Evolutionary conservation across 2,329 filamentous ascomycete genomes (phyloP), one percentile per base, ranked within the genome.

Genomic region (Colletotrichum tamarilloi): DNA sequence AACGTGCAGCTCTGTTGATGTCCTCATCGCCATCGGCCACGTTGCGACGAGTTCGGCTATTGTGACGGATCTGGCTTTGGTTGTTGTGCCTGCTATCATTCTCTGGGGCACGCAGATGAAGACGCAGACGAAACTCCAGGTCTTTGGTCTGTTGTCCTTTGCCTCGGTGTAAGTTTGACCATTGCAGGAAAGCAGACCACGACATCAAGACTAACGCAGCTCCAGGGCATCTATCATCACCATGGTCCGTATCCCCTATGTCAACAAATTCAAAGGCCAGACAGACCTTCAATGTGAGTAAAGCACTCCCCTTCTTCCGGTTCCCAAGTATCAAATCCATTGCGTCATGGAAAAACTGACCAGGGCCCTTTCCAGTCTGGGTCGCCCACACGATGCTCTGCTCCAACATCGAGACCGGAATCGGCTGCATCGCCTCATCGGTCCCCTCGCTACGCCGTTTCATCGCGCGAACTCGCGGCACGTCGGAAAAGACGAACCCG

Each of bases 31-130:
- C n/a, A 46, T 79, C n/a, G 70, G 73, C 1, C 71, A 82, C 62
- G 80, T 78, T 6, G 79, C 80, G 1, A 82, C 80, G 2, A 78
- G 76, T 19, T 77, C 77, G 6, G 80, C 80, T 7, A 81, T 82
- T 32, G 70, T 78, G 2, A 82, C 81, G n/a, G 80, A 82, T 62
- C 14, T 80, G 62, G 79, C 78, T 9, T 78, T 78, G 9, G 78
- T 79, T 0, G 72, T 82, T 1, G 73, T 82, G 7, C 81, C 81
- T 0, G 81, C 77, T 2, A 62, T 81, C 4, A 77, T 82, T 19
- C 71, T 82, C 5, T 82, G 79, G 77, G 77, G 76, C 2, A 80
- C 79, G 7, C 79, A 81, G 66, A 81, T 82, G 78, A 77, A 78
- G 73, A 75, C 63, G 16, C 73, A 75, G 53, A 75, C 68, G n/a